Percentiles rank a stretch among this genome's conserved stretches.
Conservation (phyloP, 192 early-diverging fungal genomes). For the Entomortierella chlamydospora region DNA sequence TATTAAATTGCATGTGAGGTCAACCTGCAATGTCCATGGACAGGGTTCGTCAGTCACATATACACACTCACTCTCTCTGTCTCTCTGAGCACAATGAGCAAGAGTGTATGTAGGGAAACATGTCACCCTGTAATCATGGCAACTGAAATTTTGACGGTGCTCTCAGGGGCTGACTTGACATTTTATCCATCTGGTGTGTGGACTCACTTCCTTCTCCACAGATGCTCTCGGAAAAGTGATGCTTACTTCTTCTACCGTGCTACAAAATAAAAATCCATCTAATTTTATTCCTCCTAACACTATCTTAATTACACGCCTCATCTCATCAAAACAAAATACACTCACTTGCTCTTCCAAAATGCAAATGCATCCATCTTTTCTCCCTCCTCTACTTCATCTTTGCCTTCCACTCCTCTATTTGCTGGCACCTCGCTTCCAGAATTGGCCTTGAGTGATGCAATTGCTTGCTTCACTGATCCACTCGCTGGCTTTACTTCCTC, state of each 20-base stretch:
- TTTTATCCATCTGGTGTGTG: neutral
- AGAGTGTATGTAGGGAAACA: too few species aligned
- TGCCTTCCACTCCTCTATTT: neutral
- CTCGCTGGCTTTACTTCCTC: slow-evolving; percentile 30
- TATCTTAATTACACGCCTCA: neutral
- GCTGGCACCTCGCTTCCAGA: slow-evolving; percentile 5
- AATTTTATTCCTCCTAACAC: too few species aligned
- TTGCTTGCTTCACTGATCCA: slow-evolving; percentile 25
- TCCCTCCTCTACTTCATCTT: slow-evolving; percentile 9
- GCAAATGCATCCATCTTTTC: slow-evolving; percentile 55
- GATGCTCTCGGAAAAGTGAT: neutral
- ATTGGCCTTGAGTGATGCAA: slow-evolving; percentile 15
- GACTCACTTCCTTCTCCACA: neutral
- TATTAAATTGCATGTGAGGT: too few species aligned
- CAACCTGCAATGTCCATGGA: too few species aligned
- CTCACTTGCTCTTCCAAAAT: slow-evolving; percentile 53
- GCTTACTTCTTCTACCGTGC: neutral
- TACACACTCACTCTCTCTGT: too few species aligned
- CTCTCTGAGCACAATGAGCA: too few species aligned
- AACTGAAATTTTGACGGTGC: too few species aligned
- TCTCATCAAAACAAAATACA: too few species aligned
- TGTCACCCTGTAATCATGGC: neutral
- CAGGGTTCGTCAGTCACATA: neutral
- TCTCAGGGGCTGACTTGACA: neutral
- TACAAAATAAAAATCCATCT: too few species aligned